phyloP scores from a whole-genome alignment of 2,329 filamentous ascomycete species.

The Cladophialophora immunda region DNA sequence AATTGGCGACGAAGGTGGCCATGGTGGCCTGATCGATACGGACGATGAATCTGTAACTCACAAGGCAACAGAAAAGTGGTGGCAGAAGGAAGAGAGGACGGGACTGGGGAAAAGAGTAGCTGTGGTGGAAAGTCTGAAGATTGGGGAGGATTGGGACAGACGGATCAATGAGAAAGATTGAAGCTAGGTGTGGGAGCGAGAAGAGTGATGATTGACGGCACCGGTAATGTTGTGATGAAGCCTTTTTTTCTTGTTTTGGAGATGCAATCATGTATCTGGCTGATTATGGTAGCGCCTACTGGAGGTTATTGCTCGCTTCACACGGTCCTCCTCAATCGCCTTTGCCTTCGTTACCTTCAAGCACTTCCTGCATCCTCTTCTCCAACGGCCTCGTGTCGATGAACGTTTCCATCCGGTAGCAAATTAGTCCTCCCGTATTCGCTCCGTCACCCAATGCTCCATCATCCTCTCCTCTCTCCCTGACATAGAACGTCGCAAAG shows the following conservation, averaged over 20 bases:
- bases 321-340: background rate
- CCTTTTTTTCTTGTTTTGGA: background rate
- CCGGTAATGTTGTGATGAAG: slow-evolving; percentile 6
- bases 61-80: slow-evolving; percentile 64
- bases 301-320: background rate
- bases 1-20: slow-evolving; percentile 64
- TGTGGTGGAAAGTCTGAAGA: slow-evolving; percentile 81
- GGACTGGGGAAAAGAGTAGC: slow-evolving; percentile 87
- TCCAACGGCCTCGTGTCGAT: slow-evolving; percentile 22
- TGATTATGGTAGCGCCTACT: background rate
- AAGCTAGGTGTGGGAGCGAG: background rate
- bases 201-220: slow-evolving; percentile 7
- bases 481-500: slow-evolving; percentile 27
- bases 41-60: slow-evolving; percentile 64
- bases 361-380: slow-evolving; percentile 20
- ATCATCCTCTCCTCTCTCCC: slow-evolving; percentile 14
- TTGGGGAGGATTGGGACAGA: slow-evolving; percentile 87
- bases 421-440: slow-evolving; percentile 14
- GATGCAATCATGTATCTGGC: background rate
- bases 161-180: slow-evolving; percentile 69
- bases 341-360: slow-evolving; percentile 4
- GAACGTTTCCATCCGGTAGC: slow-evolving; percentile 24
- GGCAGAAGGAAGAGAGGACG: slow-evolving; percentile 80
- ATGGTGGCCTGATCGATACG: slow-evolving; percentile 82
- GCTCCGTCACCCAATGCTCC: slow-evolving; percentile 2